Evolutionary conservation across 2,329 filamentous ascomycete species (phyloP).

Genomic region (Cadophora luteo-olivacea): DNA sequence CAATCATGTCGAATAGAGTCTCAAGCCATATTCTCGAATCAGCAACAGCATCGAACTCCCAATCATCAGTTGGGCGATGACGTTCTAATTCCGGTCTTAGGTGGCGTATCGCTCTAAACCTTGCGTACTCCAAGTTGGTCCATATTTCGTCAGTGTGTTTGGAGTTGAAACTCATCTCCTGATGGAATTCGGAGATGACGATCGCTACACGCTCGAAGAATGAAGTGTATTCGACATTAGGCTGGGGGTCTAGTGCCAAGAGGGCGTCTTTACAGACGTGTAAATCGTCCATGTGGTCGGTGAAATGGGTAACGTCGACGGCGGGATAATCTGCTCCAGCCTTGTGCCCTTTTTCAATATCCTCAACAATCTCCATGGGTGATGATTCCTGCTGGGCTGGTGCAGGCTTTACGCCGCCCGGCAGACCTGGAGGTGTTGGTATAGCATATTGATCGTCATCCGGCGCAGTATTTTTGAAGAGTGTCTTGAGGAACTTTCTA

Average conservation of each 20-base stretch:
- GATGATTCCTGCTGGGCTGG: background rate
- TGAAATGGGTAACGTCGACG: background rate
- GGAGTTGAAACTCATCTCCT: constrained; percentile 1
- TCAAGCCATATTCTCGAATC: background rate
- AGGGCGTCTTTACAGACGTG: background rate
- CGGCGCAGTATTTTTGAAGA: background rate
- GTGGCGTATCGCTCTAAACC: background rate
- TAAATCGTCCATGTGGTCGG: background rate
- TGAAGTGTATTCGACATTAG: background rate
- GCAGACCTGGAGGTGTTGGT: background rate
- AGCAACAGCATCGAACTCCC: background rate
- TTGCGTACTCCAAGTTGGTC: background rate
- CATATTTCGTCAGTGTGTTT: background rate
- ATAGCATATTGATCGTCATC: background rate
- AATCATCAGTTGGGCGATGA: background rate
- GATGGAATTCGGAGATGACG: background rate
- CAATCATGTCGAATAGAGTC: background rate
- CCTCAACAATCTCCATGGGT: background rate
- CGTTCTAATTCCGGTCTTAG: background rate
- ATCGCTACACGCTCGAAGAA: background rate
- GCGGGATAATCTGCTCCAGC: background rate
- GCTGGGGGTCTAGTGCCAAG: background rate
- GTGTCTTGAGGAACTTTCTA: background rate
- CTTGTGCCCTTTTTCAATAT: background rate
- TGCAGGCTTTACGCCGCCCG: background rate